Base-by-base conservation (phyloP, 106 monocot genomes). In the Xerophyta viscosa region DNA sequence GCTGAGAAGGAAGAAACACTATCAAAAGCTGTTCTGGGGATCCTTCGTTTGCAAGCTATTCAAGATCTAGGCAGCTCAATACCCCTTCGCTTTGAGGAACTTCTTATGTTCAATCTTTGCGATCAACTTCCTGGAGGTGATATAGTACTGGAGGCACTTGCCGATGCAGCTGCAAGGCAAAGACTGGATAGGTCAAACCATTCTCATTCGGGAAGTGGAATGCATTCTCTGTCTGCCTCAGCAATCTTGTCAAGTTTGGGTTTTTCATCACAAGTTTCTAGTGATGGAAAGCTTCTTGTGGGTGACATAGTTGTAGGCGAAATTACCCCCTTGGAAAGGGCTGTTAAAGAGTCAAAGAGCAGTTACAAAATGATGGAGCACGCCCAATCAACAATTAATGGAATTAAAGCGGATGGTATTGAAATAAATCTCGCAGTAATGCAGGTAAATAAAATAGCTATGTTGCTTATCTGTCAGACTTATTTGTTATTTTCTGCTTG, bases 81-180 rank as follows among this genome's bases (percentile, higher is more conserved):
- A 31, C 58, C 81, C 46, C 54, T 74, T 23, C 63, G 49, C 22
- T 71, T 42, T 64, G 82, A 98, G 53, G 39, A 67, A 26, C 82
- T 89, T 59, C 70, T 98, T 19, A 89, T 90, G 81, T 98, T 98
- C 71, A 98, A 79, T 72, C 82, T 90, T 24, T 58, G 73, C 17
- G 85, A 98, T 60, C 73, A 98, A 54, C 85, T 98, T 71, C 86
- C 89, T 37, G 89, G 96, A 64, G 96, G 96, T 55, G 89, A 98
- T 61, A 41, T 85, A 24, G 82, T 98, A 64, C 63, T 86, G 44
- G 89, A 98, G 79, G 71, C 82, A 51, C 71, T 98, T 12, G 89
- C 96, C 23, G 22, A 54, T 30, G 54, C 73, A 63, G 66, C 66
- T 49, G 30, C 31, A 8, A 76, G 77, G 6, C 81, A 82, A 52